These are phyloP conservation scores for Komagataella populi DNA, from an alignment of 805 yeast species.

Conservation along the genomic window DNA sequence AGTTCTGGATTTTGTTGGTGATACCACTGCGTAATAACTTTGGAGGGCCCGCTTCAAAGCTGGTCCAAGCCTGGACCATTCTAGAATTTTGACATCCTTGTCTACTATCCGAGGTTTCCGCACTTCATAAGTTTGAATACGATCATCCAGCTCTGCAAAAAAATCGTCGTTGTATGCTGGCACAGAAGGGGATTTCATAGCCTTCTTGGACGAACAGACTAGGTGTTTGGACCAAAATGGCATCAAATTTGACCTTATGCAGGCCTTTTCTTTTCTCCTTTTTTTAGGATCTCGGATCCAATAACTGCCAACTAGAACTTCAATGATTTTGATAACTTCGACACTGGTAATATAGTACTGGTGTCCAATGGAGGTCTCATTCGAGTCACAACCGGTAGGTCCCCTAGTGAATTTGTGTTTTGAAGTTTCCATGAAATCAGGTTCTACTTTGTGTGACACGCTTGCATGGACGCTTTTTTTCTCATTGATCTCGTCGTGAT, in stretches of 20 bases:
- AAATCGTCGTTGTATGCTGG: conserved; percentile 9
- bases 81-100: conserved; percentile 48
- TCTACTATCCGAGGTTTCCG: conserved; percentile 59
- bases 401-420: too few relatives aligned
- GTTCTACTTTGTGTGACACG: too few relatives aligned
- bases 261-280: conserved; percentile 47
- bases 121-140: conserved; percentile 49
- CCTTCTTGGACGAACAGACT: conserved; percentile 28
- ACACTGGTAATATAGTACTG: conserved; percentile 46
- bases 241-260: conserved; percentile 50
- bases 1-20: neutral
- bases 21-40: conserved; percentile 41
- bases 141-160: conserved; percentile 41
- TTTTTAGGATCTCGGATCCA: conserved; percentile 27
- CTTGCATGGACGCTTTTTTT: conserved; percentile 6
- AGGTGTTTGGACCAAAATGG: conserved; percentile 57
- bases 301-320: conserved; percentile 39
- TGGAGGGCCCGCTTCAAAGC: conserved; percentile 52
- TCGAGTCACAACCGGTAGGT: too few relatives aligned
- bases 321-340: conserved; percentile 53
- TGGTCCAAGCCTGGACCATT: conserved; percentile 46
- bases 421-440: too few relatives aligned
- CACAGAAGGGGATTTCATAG: conserved; percentile 9
- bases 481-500: neutral
- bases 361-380: too few relatives aligned